Evolutionary conservation across 768 basidiomycete species (phyloP), one percentile per base, ranked within the genome.

Genomic region (Mycena alexandri): DNA sequence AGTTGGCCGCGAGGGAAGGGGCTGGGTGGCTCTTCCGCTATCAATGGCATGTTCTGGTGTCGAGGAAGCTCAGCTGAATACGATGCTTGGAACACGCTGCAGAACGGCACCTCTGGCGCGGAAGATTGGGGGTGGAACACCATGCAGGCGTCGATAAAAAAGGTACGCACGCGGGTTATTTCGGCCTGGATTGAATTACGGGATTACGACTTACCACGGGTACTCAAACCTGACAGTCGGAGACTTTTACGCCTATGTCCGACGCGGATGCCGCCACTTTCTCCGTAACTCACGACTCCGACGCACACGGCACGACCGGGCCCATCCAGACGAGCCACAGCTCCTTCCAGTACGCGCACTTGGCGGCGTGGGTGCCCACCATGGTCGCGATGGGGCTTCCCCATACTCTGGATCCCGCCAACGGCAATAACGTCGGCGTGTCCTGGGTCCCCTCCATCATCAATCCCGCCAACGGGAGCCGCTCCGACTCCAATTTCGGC

Each of bases 91-190:
- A 54, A 65, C 44, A 70, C 72, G 7, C 72, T 80, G 17, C 70
- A 71, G 58, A 65, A 67, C 25, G 60, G 60, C 13, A 43, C 41
- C 24, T 36, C 65, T 11, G 71, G 67, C 2, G 69, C 63, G 42
- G 63, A 73, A 10, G 65, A 72, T n/a, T 80, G 79, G 79, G 75
- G 73, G 24, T 80, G 79, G 79, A 59, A 75, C n/a, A 65, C 60
- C 10, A 74, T 79, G 70, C 76, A 75, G 55, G 43, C 58, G 11
- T 71, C 69, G 38, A 79, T 80, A 65, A 76, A 75, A 55, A 79
- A 80, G 58, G 72, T 71, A 44, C 14, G 52, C 22, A 9, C 29
- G 29, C 29, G 6, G 29, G 29, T 3, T 6, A 29, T 29, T 6
- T 29, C 29, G 3, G 29, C 29, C 29, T 6, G 29, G 6, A 29